These are phyloP conservation scores for Hippophae rhamnoides DNA, from an alignment of 306 rosid species.

Conservation along the genomic window DNA sequence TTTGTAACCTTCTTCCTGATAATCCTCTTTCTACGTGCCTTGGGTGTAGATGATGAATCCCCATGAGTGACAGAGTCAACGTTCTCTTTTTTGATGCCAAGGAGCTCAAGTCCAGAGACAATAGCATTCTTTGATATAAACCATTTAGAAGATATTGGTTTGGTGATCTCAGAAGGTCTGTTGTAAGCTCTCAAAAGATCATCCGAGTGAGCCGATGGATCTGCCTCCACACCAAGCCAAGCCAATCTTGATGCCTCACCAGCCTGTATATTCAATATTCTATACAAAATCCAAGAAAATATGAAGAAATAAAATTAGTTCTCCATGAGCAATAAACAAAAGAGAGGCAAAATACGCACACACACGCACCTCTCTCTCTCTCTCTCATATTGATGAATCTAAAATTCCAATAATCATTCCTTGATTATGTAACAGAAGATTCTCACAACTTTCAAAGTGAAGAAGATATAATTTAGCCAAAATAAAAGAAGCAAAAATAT, in stretches of 20 bases:
- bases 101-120: slow-evolving; percentile 94
- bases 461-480: too few species aligned
- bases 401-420: too few species aligned
- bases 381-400: too few species aligned
- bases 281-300: slow-evolving; percentile 27
- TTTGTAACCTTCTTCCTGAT: slow-evolving; percentile 78
- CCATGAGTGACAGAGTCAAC: slow-evolving; percentile 34
- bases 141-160: slow-evolving; percentile 67
- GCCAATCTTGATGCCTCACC: slow-evolving; percentile 91
- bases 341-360: not conserved
- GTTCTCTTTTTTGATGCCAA: slow-evolving; percentile 72
- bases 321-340: not conserved
- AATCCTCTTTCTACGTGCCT: slow-evolving; percentile 71
- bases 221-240: slow-evolving; percentile 96
- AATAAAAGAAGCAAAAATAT: too few species aligned
- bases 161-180: slow-evolving; percentile 57
- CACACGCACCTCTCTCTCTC: too few species aligned
- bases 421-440: too few species aligned
- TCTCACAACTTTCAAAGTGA: too few species aligned
- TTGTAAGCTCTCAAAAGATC: slow-evolving; percentile 70
- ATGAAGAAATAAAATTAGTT: slow-evolving; percentile 2
- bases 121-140: slow-evolving; percentile 84
- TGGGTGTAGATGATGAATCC: slow-evolving; percentile 50
- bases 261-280: slow-evolving; percentile 68
- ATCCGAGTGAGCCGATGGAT: slow-evolving; percentile 75